Evolutionary conservation across 768 basidiomycete genomes (phyloP).

Genomic region (Suillus discolor): DNA sequence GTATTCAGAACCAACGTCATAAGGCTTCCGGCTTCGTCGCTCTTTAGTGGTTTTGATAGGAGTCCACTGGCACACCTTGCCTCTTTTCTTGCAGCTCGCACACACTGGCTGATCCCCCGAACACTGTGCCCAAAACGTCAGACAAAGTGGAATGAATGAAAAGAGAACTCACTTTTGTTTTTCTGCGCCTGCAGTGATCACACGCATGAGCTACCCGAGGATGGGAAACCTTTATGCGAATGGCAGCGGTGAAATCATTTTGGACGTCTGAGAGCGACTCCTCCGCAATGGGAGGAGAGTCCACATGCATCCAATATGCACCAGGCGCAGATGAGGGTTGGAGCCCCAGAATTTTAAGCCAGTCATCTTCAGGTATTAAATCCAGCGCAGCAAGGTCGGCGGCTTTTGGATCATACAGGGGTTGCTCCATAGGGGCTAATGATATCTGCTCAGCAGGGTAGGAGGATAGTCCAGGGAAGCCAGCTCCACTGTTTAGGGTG

Average conservation of each 20-base stretch:
- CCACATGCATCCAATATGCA: background rate
- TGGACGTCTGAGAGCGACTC: background rate
- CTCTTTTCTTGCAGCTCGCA: background rate
- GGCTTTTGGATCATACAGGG: background rate
- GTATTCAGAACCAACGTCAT: background rate
- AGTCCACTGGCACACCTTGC: constrained; percentile 3
- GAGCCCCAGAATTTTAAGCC: background rate
- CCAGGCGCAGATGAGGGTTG: background rate
- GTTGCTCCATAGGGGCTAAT: background rate
- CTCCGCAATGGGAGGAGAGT: background rate
- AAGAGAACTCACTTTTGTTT: background rate
- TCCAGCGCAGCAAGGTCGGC: background rate
- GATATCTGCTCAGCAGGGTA: background rate
- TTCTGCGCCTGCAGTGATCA: background rate
- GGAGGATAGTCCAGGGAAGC: background rate
- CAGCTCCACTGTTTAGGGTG: background rate
- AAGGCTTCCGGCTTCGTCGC: background rate
- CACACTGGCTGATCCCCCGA: background rate
- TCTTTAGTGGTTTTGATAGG: background rate
- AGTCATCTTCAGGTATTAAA: background rate
- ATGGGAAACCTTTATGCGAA: background rate
- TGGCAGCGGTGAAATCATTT: background rate
- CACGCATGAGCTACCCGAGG: background rate
- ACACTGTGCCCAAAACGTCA: background rate
- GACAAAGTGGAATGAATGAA: too few species aligned